These are phyloP conservation scores for Metarhizium rileyi DNA, from an alignment of 2,329 filamentous ascomycete genomes.

Conservation along the genomic window DNA sequence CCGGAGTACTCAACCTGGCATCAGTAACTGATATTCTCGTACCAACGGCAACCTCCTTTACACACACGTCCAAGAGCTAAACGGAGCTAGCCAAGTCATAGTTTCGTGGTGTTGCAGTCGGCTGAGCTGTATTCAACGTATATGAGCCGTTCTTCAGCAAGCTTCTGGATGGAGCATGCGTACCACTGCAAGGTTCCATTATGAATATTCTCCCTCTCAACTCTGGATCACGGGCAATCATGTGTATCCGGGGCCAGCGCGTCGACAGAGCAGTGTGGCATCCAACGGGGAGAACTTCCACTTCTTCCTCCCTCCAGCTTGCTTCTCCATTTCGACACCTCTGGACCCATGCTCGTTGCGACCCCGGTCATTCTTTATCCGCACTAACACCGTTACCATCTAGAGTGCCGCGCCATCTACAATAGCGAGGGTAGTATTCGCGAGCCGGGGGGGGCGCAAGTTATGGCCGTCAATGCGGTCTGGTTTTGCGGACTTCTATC, in stretches of 20 bases:
- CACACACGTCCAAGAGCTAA: background rate
- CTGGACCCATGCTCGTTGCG: conserved; percentile 7
- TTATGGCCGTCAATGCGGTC: background rate
- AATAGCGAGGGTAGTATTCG: conserved; percentile 4
- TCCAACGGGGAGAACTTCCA: background rate
- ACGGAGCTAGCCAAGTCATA: background rate
- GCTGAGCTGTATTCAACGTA: background rate
- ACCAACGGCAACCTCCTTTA: background rate
- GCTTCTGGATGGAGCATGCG: background rate
- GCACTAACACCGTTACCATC: conserved; percentile 7
- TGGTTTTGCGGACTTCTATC: background rate
- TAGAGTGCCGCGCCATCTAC: conserved; percentile 6
- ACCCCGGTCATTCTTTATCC: conserved; percentile 7
- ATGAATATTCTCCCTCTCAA: conserved; percentile 1
- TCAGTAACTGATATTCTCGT: background rate
- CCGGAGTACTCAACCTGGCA: background rate
- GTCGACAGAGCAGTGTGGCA: conserved; percentile 3
- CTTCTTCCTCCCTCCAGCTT: background rate
- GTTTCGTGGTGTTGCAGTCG: background rate
- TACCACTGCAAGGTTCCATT: conserved; percentile 11
- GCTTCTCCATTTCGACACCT: background rate
- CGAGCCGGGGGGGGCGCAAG: conserved; percentile 1
- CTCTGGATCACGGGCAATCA: background rate
- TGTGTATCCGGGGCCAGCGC: background rate
- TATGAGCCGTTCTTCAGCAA: background rate